Evolutionary conservation across 2,329 filamentous ascomycete species (phyloP), one percentile per base, ranked within the genome.

Genomic region (Graphiopsis chlorocephala): DNA sequence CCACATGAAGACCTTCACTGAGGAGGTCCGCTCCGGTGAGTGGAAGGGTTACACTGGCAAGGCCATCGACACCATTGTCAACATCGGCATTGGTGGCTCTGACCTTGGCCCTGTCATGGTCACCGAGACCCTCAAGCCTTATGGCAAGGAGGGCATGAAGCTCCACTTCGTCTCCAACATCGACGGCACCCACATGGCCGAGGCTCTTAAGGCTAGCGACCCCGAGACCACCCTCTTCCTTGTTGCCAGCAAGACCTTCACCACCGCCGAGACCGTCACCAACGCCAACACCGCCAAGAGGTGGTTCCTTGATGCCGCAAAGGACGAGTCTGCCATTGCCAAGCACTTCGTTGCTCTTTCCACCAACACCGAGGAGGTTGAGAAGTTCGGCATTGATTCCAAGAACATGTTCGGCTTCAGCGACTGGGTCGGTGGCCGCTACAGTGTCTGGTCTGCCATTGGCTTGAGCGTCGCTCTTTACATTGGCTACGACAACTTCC

Each of bases 361-460:
- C 58, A 99, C 95, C 78, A 99, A 99, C 81, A 91, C 94, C 82
- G 78, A 83, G 62, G 94, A 98, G 83, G 95, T 99, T 68, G 93
- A 91, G 81, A 98, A 98, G 85, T 99, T 99, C 75, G 95, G 95
- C 70, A 99, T 99, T 75, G 94, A 98, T 82, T 90, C 89, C 81
- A 94, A 94, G 86, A 99, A 98, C 86, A 99, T 99, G 95, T 99
- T 99, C 76, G 93, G 93, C 73, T 99, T 99, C 78, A 93, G 94
- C 81, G 96, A 91, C 81, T 99, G 95, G 95, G 94, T 98, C 61
- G 95, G 95, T 78, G 95, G 95, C 65, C 91, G 95, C 66, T 99
- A 99, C 87, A 97, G 93, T 66, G 95, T 99, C 71, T 99, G 95
- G 95, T 97, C 93, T 72, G 95, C 95, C 78, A 99, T 99, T 76